Conservation (phyloP, 164 flowering plant genomes). For the Platanus orientalis region DNA sequence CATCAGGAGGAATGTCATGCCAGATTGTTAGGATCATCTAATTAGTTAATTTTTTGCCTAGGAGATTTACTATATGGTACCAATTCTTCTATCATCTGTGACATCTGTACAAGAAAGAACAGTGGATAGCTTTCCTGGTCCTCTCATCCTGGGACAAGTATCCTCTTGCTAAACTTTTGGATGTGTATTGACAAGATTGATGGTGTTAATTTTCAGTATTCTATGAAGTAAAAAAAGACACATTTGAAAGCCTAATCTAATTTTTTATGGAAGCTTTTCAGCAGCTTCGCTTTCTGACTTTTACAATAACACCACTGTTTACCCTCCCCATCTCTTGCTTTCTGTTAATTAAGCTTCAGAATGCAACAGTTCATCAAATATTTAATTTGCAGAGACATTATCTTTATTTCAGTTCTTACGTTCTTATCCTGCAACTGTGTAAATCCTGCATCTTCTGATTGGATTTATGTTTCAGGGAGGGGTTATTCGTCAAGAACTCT, state of each 20-base stretch:
- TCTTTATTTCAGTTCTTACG: not conserved
- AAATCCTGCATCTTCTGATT: not conserved
- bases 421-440: not conserved
- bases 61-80: not conserved
- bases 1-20: too few relatives aligned
- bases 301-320: too few relatives aligned
- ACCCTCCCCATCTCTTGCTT: too few relatives aligned
- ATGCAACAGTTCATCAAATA: not conserved
- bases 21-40: too few relatives aligned
- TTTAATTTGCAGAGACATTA: not conserved
- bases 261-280: slow-evolving; percentile 2
- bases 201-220: not conserved
- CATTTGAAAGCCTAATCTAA: not conserved
- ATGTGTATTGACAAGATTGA: not conserved
- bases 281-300: too few relatives aligned
- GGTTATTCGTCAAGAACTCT: slow-evolving; percentile 75
- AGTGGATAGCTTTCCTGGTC: not conserved
- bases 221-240: not conserved
- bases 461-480: slow-evolving; percentile 55
- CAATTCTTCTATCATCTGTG: not conserved
- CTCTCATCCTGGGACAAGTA: too few relatives aligned
- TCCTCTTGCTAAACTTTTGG: not conserved
- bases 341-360: too few relatives aligned
- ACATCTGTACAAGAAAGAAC: not conserved
- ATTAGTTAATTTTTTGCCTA: not conserved